Base-by-base conservation (phyloP, 768 basidiomycete genomes). In the Xerocomus spinulosus region DNA sequence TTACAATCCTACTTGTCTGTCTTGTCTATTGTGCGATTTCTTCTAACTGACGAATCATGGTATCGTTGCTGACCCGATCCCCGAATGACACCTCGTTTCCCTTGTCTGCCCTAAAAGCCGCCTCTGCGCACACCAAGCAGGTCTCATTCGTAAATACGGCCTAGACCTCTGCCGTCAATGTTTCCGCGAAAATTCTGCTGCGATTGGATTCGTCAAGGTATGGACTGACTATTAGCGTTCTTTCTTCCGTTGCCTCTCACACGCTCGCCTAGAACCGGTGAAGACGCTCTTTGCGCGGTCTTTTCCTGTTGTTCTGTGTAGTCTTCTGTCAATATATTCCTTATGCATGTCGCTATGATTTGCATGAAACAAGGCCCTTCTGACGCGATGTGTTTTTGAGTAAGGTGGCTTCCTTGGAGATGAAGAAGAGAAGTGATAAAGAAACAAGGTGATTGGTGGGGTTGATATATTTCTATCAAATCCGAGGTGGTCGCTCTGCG, bases 101-200 rank as follows among this genome's bases (percentile, higher is more conserved):
- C n/a, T n/a, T n/a, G n/a, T n/a, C n/a, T n/a, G n/a, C n/a, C n/a
- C n/a, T n/a, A n/a, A n/a, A n/a, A 93, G 93, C 79, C 92, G 93
- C 66, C 88, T 92, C 63, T 96, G 93, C 63, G 89, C 92, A 30
- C 93, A 96, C 72, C 92, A 94, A 72, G 93, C 92, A 62, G 93
- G 93, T 85, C 82, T 96, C 70, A 92, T 96, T 71, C 88, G 93
- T 73, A 91, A 94, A 74, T 93, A 95, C 73, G 92, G 93, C 49
- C 83, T 95, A 58, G 92, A 95, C 75, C 86, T 96, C 60, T 96
- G 93, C 75, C 89, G 93, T 72, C 93, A 96, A 73, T 96, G 93
- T 75, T 96, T 95, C 87, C 88, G 93, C 60, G 93, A 96, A 77
- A 93, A 92, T 76, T 79, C 91, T 44, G 80, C 84, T 59, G 85